Percentiles rank a stretch among this genome's conserved stretches.
phyloP scores from a whole-genome alignment of 2,329 filamentous ascomycete species.

The Cadophora sp. region DNA sequence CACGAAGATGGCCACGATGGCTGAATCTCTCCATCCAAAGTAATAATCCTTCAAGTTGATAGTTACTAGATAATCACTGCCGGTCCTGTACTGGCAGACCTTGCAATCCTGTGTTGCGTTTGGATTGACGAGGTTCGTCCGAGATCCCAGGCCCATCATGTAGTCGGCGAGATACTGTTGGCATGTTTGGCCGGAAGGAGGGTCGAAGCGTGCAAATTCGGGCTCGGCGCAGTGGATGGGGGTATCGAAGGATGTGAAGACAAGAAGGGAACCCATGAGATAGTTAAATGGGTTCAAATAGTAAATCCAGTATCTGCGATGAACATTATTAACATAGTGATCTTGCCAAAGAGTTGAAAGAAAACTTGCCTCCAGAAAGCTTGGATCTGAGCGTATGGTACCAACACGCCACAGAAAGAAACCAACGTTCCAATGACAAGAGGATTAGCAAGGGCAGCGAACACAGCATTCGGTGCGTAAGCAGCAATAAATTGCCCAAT shows the following conservation, averaged over 20 bases:
- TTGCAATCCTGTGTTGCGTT: slow-evolving; percentile 59
- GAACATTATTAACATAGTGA: background rate
- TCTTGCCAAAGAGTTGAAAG: background rate
- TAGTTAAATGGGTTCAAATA: slow-evolving; percentile 72
- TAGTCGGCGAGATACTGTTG: slow-evolving; percentile 62
- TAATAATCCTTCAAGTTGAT: slow-evolving; percentile 66
- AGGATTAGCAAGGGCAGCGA: slow-evolving; percentile 61
- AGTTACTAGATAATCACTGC: slow-evolving; percentile 63
- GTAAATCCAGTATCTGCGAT: slow-evolving; percentile 53
- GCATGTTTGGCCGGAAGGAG: slow-evolving; percentile 67
- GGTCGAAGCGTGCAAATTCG: slow-evolving; percentile 67
- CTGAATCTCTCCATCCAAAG: slow-evolving; percentile 72
- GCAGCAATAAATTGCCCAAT: slow-evolving; percentile 70
- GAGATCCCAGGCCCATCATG: slow-evolving; percentile 52
- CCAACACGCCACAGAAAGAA: slow-evolving; percentile 76
- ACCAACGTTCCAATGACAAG: slow-evolving; percentile 62
- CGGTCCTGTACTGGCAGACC: slow-evolving; percentile 65
- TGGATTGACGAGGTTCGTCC: slow-evolving; percentile 64
- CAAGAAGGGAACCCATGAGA: slow-evolving; percentile 72
- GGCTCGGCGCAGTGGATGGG: slow-evolving; percentile 54
- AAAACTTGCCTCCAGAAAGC: slow-evolving; percentile 35
- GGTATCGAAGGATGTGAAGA: slow-evolving; percentile 62
- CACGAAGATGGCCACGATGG: slow-evolving; percentile 52
- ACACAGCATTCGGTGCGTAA: slow-evolving; percentile 66
- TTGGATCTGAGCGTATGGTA: slow-evolving; percentile 63